Evolutionary conservation across 148 eudicot species (phyloP).

Genomic region (Fagopyrum homotropicum): DNA sequence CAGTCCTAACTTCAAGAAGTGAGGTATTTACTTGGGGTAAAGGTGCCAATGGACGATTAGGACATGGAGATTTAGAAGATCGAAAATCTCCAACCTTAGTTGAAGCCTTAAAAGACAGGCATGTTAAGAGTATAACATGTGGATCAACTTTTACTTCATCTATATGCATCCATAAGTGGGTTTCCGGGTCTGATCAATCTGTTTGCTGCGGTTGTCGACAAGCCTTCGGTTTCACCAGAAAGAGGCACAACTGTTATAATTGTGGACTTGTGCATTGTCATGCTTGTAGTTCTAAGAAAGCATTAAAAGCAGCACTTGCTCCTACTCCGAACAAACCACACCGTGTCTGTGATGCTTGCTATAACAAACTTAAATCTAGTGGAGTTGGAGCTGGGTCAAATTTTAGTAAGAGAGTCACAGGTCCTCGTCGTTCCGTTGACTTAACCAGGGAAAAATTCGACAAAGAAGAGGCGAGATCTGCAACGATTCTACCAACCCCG

Average conservation of each 20-base stretch:
- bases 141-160: conserved; percentile 62
- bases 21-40: conserved; percentile 78
- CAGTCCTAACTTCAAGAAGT: conserved; percentile 69
- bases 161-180: conserved; percentile 79
- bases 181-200: conserved; percentile 69
- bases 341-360: conserved; percentile 79
- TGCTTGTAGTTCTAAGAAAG: conserved; percentile 65
- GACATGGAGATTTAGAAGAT: conserved; percentile 70
- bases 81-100: conserved; percentile 58
- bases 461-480: conserved; percentile 30
- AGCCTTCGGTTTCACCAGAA: conserved; percentile 70
- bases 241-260: conserved; percentile 66
- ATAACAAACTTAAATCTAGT: conserved; percentile 45
- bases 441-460: conserved; percentile 34
- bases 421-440: conserved; percentile 38
- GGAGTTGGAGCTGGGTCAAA: conserved; percentile 25
- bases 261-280: conserved; percentile 73
- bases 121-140: conserved; percentile 57
- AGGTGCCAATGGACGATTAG: conserved; percentile 69
- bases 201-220: conserved; percentile 69
- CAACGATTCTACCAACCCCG: conserved; percentile 42
- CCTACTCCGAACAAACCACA: conserved; percentile 81
- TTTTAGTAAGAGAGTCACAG: conserved; percentile 22
- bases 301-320: conserved; percentile 71
- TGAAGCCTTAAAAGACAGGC: conserved; percentile 60